Percentiles rank a stretch among this genome's conserved stretches.
phyloP scores from a whole-genome alignment of 75 land plant species.

The Selaginella tamariscina region DNA sequence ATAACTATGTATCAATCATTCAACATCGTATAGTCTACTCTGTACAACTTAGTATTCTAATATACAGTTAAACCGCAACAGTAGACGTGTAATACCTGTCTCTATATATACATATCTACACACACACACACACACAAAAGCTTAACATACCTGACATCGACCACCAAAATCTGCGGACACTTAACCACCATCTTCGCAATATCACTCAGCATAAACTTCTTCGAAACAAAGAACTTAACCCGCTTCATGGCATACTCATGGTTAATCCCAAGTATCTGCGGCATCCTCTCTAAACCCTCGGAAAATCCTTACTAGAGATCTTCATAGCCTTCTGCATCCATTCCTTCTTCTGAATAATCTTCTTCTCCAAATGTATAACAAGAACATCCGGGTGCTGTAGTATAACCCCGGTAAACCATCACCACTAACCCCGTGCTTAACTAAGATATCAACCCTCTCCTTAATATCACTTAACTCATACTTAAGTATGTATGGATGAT shows the following conservation, averaged over 20 bases:
- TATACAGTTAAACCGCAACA: too few species aligned
- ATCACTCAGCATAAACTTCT: slow-evolving; percentile 50
- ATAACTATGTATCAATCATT: too few species aligned
- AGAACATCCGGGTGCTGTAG: slow-evolving; percentile 68
- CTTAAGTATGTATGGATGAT: slow-evolving; percentile 56
- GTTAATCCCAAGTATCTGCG: slow-evolving; percentile 54
- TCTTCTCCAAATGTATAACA: slow-evolving; percentile 46
- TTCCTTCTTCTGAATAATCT: slow-evolving; percentile 32
- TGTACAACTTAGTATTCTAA: too few species aligned
- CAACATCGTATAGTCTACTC: too few species aligned
- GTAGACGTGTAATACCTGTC: too few species aligned
- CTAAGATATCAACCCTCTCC: slow-evolving; percentile 41
- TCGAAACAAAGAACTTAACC: slow-evolving; percentile 41
- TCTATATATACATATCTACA: too few species aligned
- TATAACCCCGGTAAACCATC: slow-evolving; percentile 38
- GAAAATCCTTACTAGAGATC: slow-evolving; percentile 33
- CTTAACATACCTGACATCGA: slow-evolving; percentile 49
- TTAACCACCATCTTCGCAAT: slow-evolving; percentile 51
- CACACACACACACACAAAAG: too few species aligned
- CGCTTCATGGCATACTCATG: slow-evolving; percentile 33
- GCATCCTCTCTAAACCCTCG: slow-evolving; percentile 57
- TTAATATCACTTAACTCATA: slow-evolving; percentile 53
- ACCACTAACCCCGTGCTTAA: slow-evolving; percentile 42
- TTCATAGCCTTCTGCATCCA: slow-evolving; percentile 38
- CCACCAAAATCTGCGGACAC: slow-evolving; percentile 78